phyloP scores from a whole-genome alignment of 1,284 basidiomycete genomes.

The Leccinum griseonigrum region DNA sequence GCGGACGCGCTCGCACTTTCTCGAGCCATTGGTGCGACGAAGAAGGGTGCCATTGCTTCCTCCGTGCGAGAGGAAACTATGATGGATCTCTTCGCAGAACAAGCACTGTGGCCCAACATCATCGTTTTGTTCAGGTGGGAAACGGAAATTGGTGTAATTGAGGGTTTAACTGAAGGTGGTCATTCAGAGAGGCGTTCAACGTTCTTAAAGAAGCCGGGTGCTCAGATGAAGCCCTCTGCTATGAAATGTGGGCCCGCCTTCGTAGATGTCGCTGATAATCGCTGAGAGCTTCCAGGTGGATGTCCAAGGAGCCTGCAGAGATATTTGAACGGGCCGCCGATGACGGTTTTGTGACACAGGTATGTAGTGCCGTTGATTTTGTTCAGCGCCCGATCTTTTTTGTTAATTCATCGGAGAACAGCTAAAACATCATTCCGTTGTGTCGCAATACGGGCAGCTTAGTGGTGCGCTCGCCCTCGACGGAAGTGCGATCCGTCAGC shows the following conservation, averaged over 20 bases:
- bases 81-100: constrained; percentile 66
- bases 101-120: constrained; percentile 66
- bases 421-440: constrained; percentile 60
- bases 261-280: neutral
- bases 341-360: constrained; percentile 61
- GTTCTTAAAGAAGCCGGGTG: constrained; percentile 64
- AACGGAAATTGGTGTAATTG: neutral
- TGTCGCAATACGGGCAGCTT: constrained; percentile 63
- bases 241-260: constrained; percentile 50
- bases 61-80: constrained; percentile 64
- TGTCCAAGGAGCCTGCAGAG: constrained; percentile 71
- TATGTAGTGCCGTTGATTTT: constrained; percentile 14
- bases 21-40: constrained; percentile 59
- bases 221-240: constrained; percentile 65
- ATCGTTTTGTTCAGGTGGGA: constrained; percentile 58
- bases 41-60: constrained; percentile 63
- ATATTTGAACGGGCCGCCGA: constrained; percentile 68
- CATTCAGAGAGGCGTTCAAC: constrained; percentile 55
- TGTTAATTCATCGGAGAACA: constrained; percentile 23
- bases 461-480: constrained; percentile 57
- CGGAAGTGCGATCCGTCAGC: constrained; percentile 44
- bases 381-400: neutral
- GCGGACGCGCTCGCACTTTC: constrained; percentile 52
- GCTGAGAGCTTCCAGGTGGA: constrained; percentile 49
- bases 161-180: constrained; percentile 1